Base-by-base conservation (phyloP, 1,139 yeast species). In the Waltiozyma sp. region DNA sequence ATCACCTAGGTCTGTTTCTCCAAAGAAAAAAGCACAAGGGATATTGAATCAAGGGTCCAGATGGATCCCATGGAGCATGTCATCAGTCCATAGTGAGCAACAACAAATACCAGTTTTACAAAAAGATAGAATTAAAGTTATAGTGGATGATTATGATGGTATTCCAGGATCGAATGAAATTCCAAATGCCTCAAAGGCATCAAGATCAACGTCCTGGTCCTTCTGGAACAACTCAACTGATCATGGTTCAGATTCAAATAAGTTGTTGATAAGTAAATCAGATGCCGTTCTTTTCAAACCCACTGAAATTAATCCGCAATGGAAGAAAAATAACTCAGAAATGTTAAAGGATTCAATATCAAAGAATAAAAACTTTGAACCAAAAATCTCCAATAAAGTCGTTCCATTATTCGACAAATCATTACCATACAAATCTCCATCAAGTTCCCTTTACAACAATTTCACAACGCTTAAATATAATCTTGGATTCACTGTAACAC, bases 361-460 rank as follows among this genome's bases (percentile, higher is more conserved):
- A 16, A 39, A 33, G 23, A 40, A 42, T 19, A 43, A 21, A 31
- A 43, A 14, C 28, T 10, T 8, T n/a, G 10, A 24, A 8, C 28
- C 28, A 7, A 38, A 13, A 7, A 38, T 16, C 15, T 48, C 56
- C 15, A 63, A 59, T 43, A 42, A 52, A 13, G 59, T 64, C 21
- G 65, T 64, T 4, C 69, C 69, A 1, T 45, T 45, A 1, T 54
- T 64, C 24, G 60, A 59, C 21, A 53, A 55, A 31, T 56, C 61
- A 2, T 45, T 64, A 15, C 68, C 68, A 2, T 37, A 48, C 4
- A 48, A 48, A 26, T 50, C 60, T 9, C 33, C 47, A 3, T 14
- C 47, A 5, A 13, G 47, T 55, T 28, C 51, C 31, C 5, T 41
- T 43, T 41, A 50, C 15, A 47, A 47, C 23, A 55, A 54, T 40